phyloP scores from a whole-genome alignment of 2,329 filamentous ascomycete species.

The Fusarium sp. region DNA sequence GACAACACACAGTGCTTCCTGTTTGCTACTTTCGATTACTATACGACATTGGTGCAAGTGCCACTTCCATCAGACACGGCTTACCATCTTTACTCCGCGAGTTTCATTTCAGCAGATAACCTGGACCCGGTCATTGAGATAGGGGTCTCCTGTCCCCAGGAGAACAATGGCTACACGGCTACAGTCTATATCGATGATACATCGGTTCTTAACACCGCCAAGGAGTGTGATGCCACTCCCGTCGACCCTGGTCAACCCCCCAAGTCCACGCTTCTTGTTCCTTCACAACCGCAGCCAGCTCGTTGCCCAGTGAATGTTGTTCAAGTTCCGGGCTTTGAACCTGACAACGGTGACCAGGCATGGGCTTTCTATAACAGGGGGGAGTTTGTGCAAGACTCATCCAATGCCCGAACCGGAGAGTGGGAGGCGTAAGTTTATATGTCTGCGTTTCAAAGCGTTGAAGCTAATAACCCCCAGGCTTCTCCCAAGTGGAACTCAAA shows the following conservation, averaged over 20 bases:
- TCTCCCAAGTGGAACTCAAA: rapidly evolving
- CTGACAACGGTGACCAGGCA: not conserved
- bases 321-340: not conserved
- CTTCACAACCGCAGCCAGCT: not conserved
- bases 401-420: conserved; percentile 6
- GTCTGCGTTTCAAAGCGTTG: rapidly evolving
- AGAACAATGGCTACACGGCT: not conserved
- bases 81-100: not conserved
- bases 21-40: conserved; percentile 18
- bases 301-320: not conserved
- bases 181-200: not conserved
- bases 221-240: not conserved
- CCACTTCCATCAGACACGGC: not conserved
- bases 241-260: not conserved
- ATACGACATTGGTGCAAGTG: not conserved
- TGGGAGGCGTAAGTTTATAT: conserved; percentile 3
- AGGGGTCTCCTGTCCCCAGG: not conserved
- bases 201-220: not conserved
- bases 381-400: not conserved
- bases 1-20: not conserved
- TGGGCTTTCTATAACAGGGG: not conserved
- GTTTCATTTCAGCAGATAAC: conserved; percentile 14
- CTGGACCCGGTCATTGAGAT: conserved; percentile 11
- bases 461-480: not conserved
- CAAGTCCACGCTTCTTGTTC: not conserved